Evolutionary conservation across 208 protist species (phyloP), one percentile per base, ranked within the genome.

Genomic region (Trypanosoma avium): DNA sequence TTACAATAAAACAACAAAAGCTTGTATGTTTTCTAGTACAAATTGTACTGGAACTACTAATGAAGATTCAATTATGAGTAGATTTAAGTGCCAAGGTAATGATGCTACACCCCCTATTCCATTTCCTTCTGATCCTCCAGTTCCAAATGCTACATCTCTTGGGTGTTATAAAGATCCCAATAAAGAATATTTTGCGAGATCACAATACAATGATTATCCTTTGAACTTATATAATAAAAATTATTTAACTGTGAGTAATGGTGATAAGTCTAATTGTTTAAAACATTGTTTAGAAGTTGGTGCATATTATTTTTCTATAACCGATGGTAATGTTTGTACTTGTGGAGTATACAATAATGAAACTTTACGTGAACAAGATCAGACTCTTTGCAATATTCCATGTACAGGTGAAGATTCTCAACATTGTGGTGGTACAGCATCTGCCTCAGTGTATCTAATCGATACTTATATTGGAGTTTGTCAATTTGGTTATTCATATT

Each of bases 271-370:
- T 48, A 15, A 1, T 1, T 60, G 54, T 22, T 2, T 29, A 15
- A 21, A 33, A n/a, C 35, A 60, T 30, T 60, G 54, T 30, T 19
- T 29, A 21, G 12, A 29, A 17, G 36, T 47, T 48, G 54, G 54
- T 47, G n/a, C 35, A 8, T 26, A 47, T n/a, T 60, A 47, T 38
- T 60, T 60, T 45, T 32, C 54, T 45, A 3, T 60, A 19, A 60
- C 54, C 12, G 35, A 60, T 43, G 54, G 54, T 43, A 26, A 4
- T 30, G 24, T 60, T n/a, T 60, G 54, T 43, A 60, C 54, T 4
- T 47, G 54, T 60, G 54, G 54, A 32, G 54, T 60, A 21, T 60
- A 48, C 21, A 60, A 60, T 47, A 60, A 60, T 24, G 54, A 60
- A 17, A 33, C 32, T 9, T 26, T 46, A 35, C 35, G 17, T 38